phyloP scores from a whole-genome alignment of 2,329 filamentous ascomycete species.

The Colletotrichum brevisporum region DNA sequence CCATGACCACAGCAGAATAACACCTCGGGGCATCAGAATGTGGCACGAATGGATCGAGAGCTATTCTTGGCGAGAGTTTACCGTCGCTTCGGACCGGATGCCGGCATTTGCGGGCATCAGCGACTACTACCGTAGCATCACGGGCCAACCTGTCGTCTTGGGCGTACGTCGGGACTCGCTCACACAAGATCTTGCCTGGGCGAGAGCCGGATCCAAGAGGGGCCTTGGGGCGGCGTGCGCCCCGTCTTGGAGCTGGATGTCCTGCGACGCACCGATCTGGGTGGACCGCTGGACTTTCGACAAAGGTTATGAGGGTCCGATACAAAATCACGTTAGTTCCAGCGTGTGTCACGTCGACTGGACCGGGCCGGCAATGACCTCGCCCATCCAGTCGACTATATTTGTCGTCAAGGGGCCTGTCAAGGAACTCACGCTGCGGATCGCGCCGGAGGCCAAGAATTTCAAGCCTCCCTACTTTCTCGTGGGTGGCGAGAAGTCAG shows the following conservation, averaged over 20 bases:
- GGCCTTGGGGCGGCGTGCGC: neutral
- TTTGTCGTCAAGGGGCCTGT: neutral
- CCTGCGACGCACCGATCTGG: conserved; percentile 12
- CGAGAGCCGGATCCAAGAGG: neutral
- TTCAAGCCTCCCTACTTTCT: neutral
- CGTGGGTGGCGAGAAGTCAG: neutral
- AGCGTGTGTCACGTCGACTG: neutral
- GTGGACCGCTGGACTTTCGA: neutral
- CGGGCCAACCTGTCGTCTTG: neutral
- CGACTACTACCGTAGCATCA: neutral
- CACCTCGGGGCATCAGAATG: neutral
- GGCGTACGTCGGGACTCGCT: neutral
- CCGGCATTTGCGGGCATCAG: conserved; percentile 18
- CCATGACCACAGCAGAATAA: neutral
- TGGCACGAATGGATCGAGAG: conserved; percentile 14
- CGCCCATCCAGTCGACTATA: neutral
- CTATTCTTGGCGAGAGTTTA: conserved; percentile 8
- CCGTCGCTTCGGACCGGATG: conserved; percentile 5
- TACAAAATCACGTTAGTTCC: neutral
- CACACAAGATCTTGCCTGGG: conserved; percentile 12
- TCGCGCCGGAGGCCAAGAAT: neutral
- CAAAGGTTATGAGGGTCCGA: too few relatives aligned
- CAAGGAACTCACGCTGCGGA: neutral
- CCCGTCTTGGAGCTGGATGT: conserved; percentile 26
- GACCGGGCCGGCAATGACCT: conserved; percentile 17